phyloP scores from a whole-genome alignment of 192 early-diverging fungal species.

The Entomortierella beljakovae region DNA sequence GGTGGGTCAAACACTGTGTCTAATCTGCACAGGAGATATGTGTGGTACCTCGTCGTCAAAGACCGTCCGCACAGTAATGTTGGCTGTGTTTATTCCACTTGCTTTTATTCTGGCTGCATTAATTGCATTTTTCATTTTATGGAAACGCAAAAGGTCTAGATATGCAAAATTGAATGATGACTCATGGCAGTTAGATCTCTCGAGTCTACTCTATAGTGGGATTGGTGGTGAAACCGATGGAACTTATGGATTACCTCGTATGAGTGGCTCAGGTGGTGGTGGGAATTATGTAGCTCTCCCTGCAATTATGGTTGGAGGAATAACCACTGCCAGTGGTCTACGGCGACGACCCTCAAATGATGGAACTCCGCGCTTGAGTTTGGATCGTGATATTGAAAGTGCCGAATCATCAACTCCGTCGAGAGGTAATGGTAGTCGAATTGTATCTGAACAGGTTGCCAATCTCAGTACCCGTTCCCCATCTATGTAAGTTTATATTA shows the following conservation, averaged over 20 bases:
- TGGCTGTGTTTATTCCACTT: conserved; percentile 29
- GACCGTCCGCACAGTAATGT: background rate
- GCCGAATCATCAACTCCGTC: background rate
- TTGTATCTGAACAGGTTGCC: conserved; percentile 8
- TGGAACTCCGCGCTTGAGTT: background rate
- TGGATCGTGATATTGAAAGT: background rate
- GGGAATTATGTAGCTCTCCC: conserved; percentile 6
- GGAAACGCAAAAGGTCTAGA: conserved; percentile 23
- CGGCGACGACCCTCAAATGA: background rate
- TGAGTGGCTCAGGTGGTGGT: conserved; percentile 3
- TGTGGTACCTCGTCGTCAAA: conserved; percentile 5
- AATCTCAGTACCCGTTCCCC: conserved; percentile 16
- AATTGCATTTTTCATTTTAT: background rate
- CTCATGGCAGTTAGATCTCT: conserved; percentile 51
- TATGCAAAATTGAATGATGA: conserved; percentile 41
- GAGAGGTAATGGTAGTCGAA: background rate
- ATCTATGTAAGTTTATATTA: conserved; percentile 21
- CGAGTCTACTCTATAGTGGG: conserved; percentile 29
- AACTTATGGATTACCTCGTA: conserved; percentile 11
- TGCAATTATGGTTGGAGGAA: conserved; percentile 6
- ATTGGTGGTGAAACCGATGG: conserved; percentile 29
- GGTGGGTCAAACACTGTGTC: conserved; percentile 21
- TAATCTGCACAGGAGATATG: conserved; percentile 10
- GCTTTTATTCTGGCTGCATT: background rate
- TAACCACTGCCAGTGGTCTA: background rate